Conservation (phyloP, 139 green algal species). For the Nannochloris sp. region DNA sequence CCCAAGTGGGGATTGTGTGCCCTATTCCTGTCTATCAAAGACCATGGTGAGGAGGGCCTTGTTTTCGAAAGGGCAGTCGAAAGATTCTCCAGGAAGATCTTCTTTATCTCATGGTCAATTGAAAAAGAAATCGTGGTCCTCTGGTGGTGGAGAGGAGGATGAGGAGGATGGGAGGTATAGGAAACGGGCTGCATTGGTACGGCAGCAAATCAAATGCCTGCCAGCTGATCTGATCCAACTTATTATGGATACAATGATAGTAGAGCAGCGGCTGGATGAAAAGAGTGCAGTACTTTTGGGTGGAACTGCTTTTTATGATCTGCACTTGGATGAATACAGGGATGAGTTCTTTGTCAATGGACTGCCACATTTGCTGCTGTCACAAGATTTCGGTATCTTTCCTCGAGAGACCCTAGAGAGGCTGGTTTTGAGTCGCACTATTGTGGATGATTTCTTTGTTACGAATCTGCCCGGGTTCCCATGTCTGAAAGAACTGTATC, state of each 20-base stretch:
- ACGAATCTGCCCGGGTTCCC: conserved; percentile 6
- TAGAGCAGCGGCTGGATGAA: conserved; percentile 2
- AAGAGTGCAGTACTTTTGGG: conserved; percentile 4
- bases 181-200: no score
- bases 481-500: conserved; percentile 14
- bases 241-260: conserved; percentile 23
- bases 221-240: conserved; percentile 32
- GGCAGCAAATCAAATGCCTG: conserved; percentile 7
- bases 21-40: no score
- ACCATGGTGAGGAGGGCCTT: no score
- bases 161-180: no score
- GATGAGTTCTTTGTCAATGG: neutral
- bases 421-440: conserved; percentile 12
- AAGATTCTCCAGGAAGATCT: no score
- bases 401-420: neutral
- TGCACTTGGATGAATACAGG: conserved; percentile 15
- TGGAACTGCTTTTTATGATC: conserved; percentile 14
- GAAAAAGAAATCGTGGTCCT: no score
- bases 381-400: conserved; percentile 21
- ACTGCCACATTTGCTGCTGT: neutral
- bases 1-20: no score
- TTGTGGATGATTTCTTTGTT: conserved; percentile 9
- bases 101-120: no score
- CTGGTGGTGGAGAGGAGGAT: no score
- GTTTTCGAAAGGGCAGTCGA: no score